Evolutionary conservation across 2,329 filamentous ascomycete species (phyloP), one percentile per base, ranked within the genome.

Genomic region (Microsporum ferrugineum): DNA sequence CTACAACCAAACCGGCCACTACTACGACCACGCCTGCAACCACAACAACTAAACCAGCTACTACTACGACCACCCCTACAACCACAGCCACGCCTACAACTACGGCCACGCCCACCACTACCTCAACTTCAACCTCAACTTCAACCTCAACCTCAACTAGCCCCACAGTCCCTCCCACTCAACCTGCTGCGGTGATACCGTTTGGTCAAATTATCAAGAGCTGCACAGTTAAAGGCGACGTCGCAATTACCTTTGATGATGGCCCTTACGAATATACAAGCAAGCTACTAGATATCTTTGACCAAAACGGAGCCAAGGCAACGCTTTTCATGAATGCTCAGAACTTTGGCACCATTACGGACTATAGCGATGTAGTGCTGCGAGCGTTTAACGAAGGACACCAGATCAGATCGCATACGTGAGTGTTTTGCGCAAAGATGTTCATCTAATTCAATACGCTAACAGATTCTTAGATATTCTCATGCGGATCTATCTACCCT

Each of bases 201-300:
- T n/a, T 36, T 34, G 51, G 51, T n/a, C 43, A 47, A 49, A 31
- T 62, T 31, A 62, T 62, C 39, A 57, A 75, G 7, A 31, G n/a
- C n/a, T 62, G 61, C 58, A 47, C 45, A n/a, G 39, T 47, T 4
- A 31, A 12, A 7, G 88, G 86, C 68, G 75, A 91, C 29, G 79
- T 95, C n/a, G 91, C 89, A 0, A 79, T 96, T 51, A 95, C 89
- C 0, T 86, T 96, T 68, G 91, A 95, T 76, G 91, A 96, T 74
- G 88, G 86, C 39, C 91, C 91, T 0, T 91, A 88, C 1, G 74
- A 80, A 47, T 80, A 88, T 72, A 95, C 91, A 1, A 70, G 74
- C 55, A 82, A 85, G 60, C 91, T 96, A 63, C 76, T 91, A 60
- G 75, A 83, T 55, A 75, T 89, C 0, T 78, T 96, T 17, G 76